Evolutionary conservation across 1,284 basidiomycete species (phyloP).

Genomic region (Mycosarcoma mackinlayi): DNA sequence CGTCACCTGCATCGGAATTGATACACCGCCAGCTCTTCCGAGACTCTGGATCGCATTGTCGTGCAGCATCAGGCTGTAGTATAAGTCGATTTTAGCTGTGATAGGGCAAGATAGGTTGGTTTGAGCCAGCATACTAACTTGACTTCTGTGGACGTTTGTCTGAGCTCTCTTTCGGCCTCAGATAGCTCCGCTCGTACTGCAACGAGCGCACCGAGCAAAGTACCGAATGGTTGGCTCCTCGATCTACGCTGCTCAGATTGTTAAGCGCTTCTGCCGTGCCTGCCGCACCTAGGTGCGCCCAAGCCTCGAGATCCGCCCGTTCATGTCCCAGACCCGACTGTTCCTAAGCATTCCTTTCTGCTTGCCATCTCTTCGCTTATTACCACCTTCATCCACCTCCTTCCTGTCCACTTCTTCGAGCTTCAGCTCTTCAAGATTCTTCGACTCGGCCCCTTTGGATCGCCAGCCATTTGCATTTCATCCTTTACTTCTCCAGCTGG

Average conservation of each 20-base stretch:
- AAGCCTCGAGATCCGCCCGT: not conserved
- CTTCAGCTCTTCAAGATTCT: not conserved
- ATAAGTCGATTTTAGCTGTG: not conserved
- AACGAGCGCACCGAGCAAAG: not conserved
- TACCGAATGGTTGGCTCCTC: not conserved
- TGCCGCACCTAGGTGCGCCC: no score
- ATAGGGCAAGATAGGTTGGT: no score
- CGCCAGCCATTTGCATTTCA: conserved; percentile 10
- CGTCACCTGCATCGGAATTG: conserved; percentile 1
- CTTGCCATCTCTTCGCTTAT: not conserved
- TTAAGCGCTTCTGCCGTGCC: no score
- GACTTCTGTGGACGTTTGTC: no score
- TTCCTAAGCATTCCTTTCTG: not conserved
- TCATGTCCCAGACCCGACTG: not conserved
- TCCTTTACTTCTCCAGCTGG: conserved; percentile 21
- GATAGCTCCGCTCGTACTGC: no score
- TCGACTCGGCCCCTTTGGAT: no score
- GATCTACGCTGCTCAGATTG: no score
- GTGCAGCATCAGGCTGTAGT: conserved; percentile 1
- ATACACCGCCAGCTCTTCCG: conserved; percentile 8
- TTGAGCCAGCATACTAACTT: no score
- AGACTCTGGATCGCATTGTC: conserved; percentile 25
- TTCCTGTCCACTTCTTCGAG: not conserved
- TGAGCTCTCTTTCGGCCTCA: not conserved
- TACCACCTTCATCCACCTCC: conserved; percentile 9